phyloP scores from a whole-genome alignment of 179 eudicot species.

The Beta corolliflora region DNA sequence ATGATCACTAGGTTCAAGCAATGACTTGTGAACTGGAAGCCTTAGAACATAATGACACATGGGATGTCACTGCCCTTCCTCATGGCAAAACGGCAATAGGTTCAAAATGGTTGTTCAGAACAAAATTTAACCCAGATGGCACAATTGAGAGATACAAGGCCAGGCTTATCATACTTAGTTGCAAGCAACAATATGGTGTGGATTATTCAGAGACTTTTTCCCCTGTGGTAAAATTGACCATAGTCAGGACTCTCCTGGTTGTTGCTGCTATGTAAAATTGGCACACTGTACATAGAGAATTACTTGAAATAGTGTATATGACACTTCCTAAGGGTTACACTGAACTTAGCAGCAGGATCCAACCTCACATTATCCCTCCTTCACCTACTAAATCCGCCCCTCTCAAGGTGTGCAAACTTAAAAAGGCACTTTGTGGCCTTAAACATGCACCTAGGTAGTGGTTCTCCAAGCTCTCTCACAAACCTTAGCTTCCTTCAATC shows the following conservation, averaged over 20 bases:
- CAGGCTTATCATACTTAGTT: neutral
- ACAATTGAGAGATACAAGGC: neutral
- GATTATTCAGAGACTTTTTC: neutral
- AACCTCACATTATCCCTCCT: neutral
- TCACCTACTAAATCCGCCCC: too few species aligned
- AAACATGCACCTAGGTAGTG: neutral
- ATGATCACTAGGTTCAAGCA: neutral
- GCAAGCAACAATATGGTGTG: too few species aligned
- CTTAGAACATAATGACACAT: neutral
- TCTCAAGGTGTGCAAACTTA: neutral
- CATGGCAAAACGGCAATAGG: neutral
- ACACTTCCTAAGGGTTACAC: neutral
- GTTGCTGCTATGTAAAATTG: neutral
- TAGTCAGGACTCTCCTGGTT: neutral
- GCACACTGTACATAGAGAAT: neutral
- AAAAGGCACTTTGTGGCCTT: neutral
- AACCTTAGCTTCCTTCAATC: neutral
- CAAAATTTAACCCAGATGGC: too few species aligned
- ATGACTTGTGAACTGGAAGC: neutral
- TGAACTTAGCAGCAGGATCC: neutral
- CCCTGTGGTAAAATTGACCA: neutral
- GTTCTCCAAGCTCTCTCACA: neutral
- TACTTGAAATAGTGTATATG: neutral
- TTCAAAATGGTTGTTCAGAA: neutral
- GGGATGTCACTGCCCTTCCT: neutral